Evolutionary conservation across 139 green algal genomes (phyloP), one percentile per base, ranked within the genome.

Genomic region (Bryopsis sp.): DNA sequence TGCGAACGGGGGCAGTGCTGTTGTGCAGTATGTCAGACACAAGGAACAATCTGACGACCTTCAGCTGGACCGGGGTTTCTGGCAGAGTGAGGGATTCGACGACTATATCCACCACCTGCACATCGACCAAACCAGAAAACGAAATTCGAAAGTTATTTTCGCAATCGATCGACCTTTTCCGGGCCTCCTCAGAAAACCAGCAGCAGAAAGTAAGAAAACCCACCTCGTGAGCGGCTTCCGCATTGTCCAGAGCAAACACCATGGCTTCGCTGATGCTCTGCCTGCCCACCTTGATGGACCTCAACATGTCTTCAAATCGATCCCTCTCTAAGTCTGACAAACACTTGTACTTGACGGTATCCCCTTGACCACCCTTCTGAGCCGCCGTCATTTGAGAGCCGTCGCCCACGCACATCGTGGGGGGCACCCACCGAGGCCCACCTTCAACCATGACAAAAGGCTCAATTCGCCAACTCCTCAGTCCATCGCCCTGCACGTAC

Each of bases 1-100:
- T 97, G 48, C 88, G 78, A 48, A 97, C 89, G 22, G 88, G 83
- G 22, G 87, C 86, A 39, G 82, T 89, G 67, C 70, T 81, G 80
- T 97, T 98, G 85, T 97, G 88, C 59, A 98, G 83, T 31, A 98
- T 86, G 81, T 98, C 93, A 4, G 79, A 92, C 5, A 92, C 79
- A 8, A 97, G 79, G 78, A 95, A 95, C 32, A 98, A 85, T 39
- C 88, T 75, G 1, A 84, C 85, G 11, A 92, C 79, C 78, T 97
- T 97, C 47, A 85, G 74, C 15, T 81, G 81, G 19, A 95, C 75
- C 6, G 89, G 84, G 22, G 88, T 97, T 75, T 97, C 89, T 28
- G 76, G n/a, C 33, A 96, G 79, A 6, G 84, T 89, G 33, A 97
- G 80, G 3, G 86, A 75, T 50, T 96, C 87, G 7, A 77, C 66